Base-by-base conservation (phyloP, 1,139 yeast species). In the Torulaspora globosa region DNA sequence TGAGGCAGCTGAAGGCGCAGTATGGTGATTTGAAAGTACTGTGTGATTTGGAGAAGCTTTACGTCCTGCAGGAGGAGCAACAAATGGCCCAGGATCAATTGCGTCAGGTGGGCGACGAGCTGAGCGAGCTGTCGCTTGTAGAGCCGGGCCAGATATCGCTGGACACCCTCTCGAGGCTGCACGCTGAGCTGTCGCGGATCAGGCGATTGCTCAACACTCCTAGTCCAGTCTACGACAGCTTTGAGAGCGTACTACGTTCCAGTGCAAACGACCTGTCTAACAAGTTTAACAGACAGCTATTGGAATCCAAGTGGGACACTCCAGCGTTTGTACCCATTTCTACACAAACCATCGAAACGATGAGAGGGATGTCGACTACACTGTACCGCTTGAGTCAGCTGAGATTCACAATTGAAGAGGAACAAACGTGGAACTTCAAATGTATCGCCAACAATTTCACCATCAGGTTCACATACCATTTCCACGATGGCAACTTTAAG, bases 401-500 rank as follows among this genome's bases (percentile, higher is more conserved):
- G 8, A 47, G 54, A 1, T 73, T 78, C 0, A 44, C 44, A 3
- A 24, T 31, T 1, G 36, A 34, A 3, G 71, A 73, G 40, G 80
- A 80, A 0, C 62, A 68, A 1, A 66, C 80, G 0, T 76, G 83
- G 79, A 84, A 82, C 1, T 72, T 85, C 40, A 75, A 75, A 28
- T 63, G 74, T 0, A 65, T 88, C 26, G 69, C 84, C 0, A 70
- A 73, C 35, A 82, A 84, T 7, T 75, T 86, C 46, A 71, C 70
- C 19, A 63, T 77, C 11, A 75, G 92, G 47, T 86, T 89, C 60
- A 72, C 76, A 36, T 90, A 75, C 66, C 96, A 90, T 65, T 90
- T 90, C 65, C 80, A 79, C 47, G 58, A 67, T 9, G 59, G 64
- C n/a, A 44, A 59, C 7, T 47, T 53, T 21, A 48, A 50, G 33